Percentiles rank a stretch among this genome's conserved stretches.
phyloP scores from a whole-genome alignment of 2,329 filamentous ascomycete species.

The Fusarium agapanthi region DNA sequence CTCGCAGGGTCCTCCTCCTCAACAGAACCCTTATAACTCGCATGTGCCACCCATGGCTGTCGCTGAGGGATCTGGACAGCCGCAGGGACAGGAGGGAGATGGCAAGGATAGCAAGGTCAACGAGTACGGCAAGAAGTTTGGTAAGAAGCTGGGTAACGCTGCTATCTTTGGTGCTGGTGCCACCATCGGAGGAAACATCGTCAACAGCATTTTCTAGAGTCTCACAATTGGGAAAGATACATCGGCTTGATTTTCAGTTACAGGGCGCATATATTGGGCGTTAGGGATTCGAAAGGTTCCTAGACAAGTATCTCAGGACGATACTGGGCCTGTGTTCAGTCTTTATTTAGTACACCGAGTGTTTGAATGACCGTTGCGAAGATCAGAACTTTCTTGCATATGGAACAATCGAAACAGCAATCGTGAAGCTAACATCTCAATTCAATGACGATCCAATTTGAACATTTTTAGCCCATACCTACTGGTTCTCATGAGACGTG shows the following conservation, averaged over 20 bases:
- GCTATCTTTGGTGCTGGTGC: slow-evolving; percentile 95
- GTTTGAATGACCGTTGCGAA: not conserved
- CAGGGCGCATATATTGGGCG: slow-evolving; percentile 21
- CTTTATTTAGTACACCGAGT: not conserved
- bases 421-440: not conserved
- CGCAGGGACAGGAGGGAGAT: slow-evolving; percentile 55
- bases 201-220: slow-evolving; percentile 85
- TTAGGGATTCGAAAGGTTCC: slow-evolving; percentile 17
- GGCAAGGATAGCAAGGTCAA: slow-evolving; percentile 73
- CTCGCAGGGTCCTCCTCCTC: slow-evolving; percentile 53
- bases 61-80: slow-evolving; percentile 61
- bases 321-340: not conserved
- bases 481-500: slow-evolving; percentile 10
- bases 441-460: not conserved
- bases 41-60: slow-evolving; percentile 81
- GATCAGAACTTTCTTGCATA: not conserved
- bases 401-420: too few relatives aligned
- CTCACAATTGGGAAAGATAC: not conserved
- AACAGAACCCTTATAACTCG: slow-evolving; percentile 71
- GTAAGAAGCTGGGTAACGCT: slow-evolving; percentile 84
- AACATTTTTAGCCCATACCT: not conserved
- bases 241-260: not conserved
- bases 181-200: slow-evolving; percentile 87
- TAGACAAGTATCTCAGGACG: slow-evolving; percentile 8
- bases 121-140: slow-evolving; percentile 90